Conservation (phyloP, 1,139 yeast genomes). For the Suhomyces ambrosiae region DNA sequence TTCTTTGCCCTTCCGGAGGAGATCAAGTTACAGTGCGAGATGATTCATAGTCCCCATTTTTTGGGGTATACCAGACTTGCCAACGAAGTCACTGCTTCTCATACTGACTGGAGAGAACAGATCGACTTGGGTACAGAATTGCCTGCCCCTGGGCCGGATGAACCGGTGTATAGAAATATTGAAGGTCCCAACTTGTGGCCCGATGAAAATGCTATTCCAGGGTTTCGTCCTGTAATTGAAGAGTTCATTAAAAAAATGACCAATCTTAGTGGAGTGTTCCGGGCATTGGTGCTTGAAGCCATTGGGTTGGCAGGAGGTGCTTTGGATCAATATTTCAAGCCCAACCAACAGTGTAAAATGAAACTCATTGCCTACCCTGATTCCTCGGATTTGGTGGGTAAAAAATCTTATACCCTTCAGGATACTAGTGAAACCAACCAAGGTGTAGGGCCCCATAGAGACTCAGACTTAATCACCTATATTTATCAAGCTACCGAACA, state of each 20-base stretch:
- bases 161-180: conserved; percentile 56
- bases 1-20: conserved; percentile 57
- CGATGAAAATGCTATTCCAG: conserved; percentile 47
- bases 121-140: conserved; percentile 67
- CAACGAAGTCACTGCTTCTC: conserved; percentile 63
- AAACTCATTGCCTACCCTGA: conserved; percentile 58
- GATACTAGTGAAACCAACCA: conserved; percentile 53
- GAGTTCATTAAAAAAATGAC: conserved; percentile 53
- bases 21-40: conserved; percentile 55
- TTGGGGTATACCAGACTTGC: conserved; percentile 68
- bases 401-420: conserved; percentile 32
- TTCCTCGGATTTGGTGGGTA: conserved; percentile 27
- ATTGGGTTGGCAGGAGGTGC: conserved; percentile 50
- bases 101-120: conserved; percentile 68
- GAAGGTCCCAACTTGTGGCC: conserved; percentile 74
- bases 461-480: conserved; percentile 63
- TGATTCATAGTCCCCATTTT: conserved; percentile 66
- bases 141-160: conserved; percentile 47
- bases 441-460: conserved; percentile 75
- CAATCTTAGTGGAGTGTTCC: conserved; percentile 42
- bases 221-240: conserved; percentile 48
- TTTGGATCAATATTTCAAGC: conserved; percentile 52
- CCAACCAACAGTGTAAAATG: conserved; percentile 56
- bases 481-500: conserved; percentile 60
- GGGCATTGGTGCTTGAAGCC: conserved; percentile 55